A percentile compares a stretch with the other conserved stretches of the same genome.
Conservation (phyloP, 1,284 basidiomycete genomes). For the Apiotrichum gamsii region DNA sequence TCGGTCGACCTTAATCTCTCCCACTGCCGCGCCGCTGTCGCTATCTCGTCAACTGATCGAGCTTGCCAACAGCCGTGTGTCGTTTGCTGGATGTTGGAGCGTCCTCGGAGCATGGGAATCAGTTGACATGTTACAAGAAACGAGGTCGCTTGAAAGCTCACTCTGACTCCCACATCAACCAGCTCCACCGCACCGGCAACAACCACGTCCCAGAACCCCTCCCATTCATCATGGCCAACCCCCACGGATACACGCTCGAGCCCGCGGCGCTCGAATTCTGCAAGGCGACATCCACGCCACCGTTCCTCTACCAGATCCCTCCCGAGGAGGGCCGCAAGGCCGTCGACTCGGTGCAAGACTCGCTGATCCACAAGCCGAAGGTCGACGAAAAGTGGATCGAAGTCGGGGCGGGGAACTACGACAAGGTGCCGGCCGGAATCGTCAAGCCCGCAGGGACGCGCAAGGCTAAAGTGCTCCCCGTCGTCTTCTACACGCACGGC, state of each 20-base stretch:
- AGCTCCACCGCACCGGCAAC: too few species aligned
- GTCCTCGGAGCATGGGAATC: too few species aligned
- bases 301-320: constrained; percentile 13
- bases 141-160: too few species aligned
- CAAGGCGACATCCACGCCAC: constrained; percentile 9
- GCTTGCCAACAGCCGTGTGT: too few species aligned
- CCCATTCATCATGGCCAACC: constrained; percentile 5
- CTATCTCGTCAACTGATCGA: too few species aligned
- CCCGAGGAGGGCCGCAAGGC: constrained; percentile 12
- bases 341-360: constrained; percentile 8
- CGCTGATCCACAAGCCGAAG: constrained; percentile 4
- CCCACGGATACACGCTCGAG: constrained; percentile 12
- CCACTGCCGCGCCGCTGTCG: too few species aligned
- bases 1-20: too few species aligned
- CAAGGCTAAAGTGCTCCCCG: constrained; percentile 10
- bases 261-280: constrained; percentile 7
- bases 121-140: too few species aligned
- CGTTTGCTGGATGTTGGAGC: too few species aligned
- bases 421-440: constrained; percentile 6
- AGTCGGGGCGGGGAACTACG: neutral
- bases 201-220: too few species aligned
- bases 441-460: constrained; percentile 9
- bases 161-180: too few species aligned
- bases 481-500: constrained; percentile 16
- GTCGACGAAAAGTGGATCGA: constrained; percentile 18